Evolutionary conservation across 352 stramenopile genomes (phyloP).

Genomic region (Pythium monospermum): DNA sequence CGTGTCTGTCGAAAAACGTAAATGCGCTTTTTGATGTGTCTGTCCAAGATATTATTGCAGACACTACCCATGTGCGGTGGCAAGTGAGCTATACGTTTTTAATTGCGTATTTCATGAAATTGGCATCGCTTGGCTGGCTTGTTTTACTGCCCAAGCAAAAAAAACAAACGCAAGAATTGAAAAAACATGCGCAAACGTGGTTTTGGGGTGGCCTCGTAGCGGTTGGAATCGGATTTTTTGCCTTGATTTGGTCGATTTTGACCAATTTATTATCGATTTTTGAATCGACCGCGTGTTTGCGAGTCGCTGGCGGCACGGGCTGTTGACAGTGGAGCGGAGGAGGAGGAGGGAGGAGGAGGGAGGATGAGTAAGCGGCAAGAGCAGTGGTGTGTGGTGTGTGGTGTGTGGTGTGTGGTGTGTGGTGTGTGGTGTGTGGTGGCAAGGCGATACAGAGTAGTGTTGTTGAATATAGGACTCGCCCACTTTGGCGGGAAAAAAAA

Average conservation of each 20-base stretch:
- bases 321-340: too few species aligned
- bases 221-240: constrained; percentile 34
- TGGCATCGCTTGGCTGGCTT: constrained; percentile 42
- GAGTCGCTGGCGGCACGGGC: constrained; percentile 47
- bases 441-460: too few species aligned
- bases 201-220: constrained; percentile 31
- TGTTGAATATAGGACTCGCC: too few species aligned
- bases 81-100: constrained; percentile 31
- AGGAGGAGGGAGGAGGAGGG: too few species aligned
- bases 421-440: too few species aligned
- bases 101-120: constrained; percentile 36
- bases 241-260: constrained; percentile 46
- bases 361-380: too few species aligned
- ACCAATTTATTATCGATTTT: constrained; percentile 64
- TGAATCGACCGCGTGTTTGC: constrained; percentile 41
- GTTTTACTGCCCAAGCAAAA: constrained; percentile 55
- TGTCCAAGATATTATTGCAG: constrained; percentile 27
- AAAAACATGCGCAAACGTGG: constrained; percentile 26
- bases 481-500: too few species aligned
- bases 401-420: too few species aligned
- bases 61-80: constrained; percentile 26
- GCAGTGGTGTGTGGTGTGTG: too few species aligned
- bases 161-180: constrained; percentile 42
- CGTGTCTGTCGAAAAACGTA: constrained; percentile 32
- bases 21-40: constrained; percentile 33